These are phyloP conservation scores for Trichophyton schoenleinii DNA, from an alignment of 2,329 filamentous ascomycete species.

Conservation along the genomic window DNA sequence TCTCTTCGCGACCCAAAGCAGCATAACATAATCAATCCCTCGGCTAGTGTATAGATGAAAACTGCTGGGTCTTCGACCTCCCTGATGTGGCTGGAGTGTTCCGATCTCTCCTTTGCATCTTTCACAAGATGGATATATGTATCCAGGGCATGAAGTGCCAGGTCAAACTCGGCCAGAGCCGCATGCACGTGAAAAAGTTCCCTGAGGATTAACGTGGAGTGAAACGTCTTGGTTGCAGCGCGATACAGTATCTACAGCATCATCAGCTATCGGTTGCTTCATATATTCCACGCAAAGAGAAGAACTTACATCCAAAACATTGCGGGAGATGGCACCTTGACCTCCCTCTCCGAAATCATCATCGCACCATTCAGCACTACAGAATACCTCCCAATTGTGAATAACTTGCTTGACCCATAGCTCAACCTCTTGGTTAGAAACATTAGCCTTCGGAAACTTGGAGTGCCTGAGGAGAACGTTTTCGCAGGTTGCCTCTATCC, in stretches of 20 bases:
- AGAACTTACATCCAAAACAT: slow-evolving; percentile 53
- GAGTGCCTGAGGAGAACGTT: slow-evolving; percentile 64
- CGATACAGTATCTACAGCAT: slow-evolving; percentile 61
- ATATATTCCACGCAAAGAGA: neutral
- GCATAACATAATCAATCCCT: slow-evolving; percentile 69
- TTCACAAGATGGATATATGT: slow-evolving; percentile 83
- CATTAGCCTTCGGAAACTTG: slow-evolving; percentile 70
- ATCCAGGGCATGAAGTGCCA: slow-evolving; percentile 81
- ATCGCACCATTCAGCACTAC: slow-evolving; percentile 67
- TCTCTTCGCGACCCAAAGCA: slow-evolving; percentile 64
- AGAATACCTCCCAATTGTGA: slow-evolving; percentile 72
- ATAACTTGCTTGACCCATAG: slow-evolving; percentile 67
- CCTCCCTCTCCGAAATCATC: slow-evolving; percentile 71
- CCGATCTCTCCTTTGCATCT: slow-evolving; percentile 68
- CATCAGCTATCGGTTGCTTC: too few species aligned
- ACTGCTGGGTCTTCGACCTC: slow-evolving; percentile 69
- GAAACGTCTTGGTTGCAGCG: slow-evolving; percentile 84
- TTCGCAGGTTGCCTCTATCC: slow-evolving; percentile 69
- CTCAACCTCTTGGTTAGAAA: slow-evolving; percentile 68
- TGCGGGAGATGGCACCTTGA: slow-evolving; percentile 59
- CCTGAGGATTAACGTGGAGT: slow-evolving; percentile 78
- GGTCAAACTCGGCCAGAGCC: slow-evolving; percentile 76
- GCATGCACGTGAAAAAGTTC: slow-evolving; percentile 81
- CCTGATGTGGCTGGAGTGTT: slow-evolving; percentile 55
- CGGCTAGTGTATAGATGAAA: slow-evolving; percentile 63